Conservation (phyloP, 2,329 filamentous ascomycete species). For the Leptographium procerum region DNA sequence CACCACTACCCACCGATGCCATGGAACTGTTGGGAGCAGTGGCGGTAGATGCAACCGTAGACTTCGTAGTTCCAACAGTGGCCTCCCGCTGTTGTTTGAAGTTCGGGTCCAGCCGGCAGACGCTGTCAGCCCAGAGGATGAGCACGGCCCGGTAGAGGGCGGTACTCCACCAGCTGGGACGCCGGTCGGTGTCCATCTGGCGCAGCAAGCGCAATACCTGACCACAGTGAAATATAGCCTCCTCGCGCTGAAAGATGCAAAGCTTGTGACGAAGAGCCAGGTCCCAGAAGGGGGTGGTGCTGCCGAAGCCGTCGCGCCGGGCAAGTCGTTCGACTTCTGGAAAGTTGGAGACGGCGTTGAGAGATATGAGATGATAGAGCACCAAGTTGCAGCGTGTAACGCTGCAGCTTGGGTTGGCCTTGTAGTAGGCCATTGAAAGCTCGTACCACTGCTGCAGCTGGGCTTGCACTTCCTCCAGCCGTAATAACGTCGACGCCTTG, state of each 20-base stretch:
- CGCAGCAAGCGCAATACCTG: constrained; percentile 53
- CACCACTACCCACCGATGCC: not conserved
- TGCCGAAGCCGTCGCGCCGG: constrained; percentile 44
- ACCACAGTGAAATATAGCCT: constrained; percentile 55
- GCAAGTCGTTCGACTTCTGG: constrained; percentile 56
- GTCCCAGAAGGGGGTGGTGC: constrained; percentile 34
- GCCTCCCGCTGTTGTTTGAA: constrained; percentile 19
- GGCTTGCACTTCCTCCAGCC: constrained; percentile 52
- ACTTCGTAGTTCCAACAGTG: not conserved
- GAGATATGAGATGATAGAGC: constrained; percentile 58
- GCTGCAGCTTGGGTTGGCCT: constrained; percentile 43
- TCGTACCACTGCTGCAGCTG: constrained; percentile 57
- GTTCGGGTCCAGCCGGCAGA: constrained; percentile 34
- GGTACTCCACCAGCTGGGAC: constrained; percentile 60
- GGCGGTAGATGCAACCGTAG: not conserved
- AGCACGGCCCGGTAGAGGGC: constrained; percentile 57
- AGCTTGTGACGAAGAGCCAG: constrained; percentile 45
- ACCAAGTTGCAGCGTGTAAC: constrained; percentile 55
- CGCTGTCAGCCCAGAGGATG: constrained; percentile 51
- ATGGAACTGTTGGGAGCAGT: not conserved
- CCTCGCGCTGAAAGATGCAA: constrained; percentile 51
- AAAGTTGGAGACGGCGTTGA: constrained; percentile 59
- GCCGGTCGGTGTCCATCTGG: constrained; percentile 45
- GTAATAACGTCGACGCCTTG: constrained; percentile 45
- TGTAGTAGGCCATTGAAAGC: constrained; percentile 44